These are phyloP conservation scores for Chara braunii DNA, from an alignment of 139 green algal species.

Conservation along the genomic window DNA sequence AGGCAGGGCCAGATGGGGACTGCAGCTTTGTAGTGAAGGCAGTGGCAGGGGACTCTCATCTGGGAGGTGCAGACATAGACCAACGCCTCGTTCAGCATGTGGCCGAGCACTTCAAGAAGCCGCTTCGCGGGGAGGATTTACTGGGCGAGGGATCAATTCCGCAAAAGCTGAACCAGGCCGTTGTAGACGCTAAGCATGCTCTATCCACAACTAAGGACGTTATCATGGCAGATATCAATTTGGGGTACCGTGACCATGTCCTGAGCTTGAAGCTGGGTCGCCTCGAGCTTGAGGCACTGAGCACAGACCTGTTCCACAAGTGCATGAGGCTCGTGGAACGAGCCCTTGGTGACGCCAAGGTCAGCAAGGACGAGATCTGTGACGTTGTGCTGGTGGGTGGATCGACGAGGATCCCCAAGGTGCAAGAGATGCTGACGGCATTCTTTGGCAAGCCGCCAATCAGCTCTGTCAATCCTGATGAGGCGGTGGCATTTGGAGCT, in stretches of 20 bases:
- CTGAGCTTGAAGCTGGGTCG: too few relatives aligned
- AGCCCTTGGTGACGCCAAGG: not conserved
- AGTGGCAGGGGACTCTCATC: not conserved
- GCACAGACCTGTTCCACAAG: not conserved
- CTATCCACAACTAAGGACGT: too few relatives aligned
- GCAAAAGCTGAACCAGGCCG: too few relatives aligned
- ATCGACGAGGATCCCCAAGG: conserved; percentile 6
- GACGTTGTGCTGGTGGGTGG: not conserved
- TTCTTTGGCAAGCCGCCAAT: not conserved
- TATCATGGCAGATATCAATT: too few relatives aligned
- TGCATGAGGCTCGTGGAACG: too few relatives aligned
- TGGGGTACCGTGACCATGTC: too few relatives aligned
- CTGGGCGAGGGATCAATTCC: too few relatives aligned
- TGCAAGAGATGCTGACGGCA: not conserved
- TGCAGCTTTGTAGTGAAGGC: not conserved
- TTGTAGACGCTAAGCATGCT: too few relatives aligned
- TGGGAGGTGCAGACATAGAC: not conserved
- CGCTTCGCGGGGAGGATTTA: too few relatives aligned
- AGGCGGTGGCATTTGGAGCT: not conserved
- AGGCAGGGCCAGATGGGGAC: conserved; percentile 59
- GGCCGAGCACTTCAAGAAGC: too few relatives aligned
- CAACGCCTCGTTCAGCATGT: too few relatives aligned
- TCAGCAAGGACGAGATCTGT: not conserved
- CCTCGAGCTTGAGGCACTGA: too few relatives aligned
- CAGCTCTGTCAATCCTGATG: not conserved